Percentiles rank a stretch among this genome's conserved stretches.
These are phyloP conservation scores for Quercus tomentella DNA, from an alignment of 331 rosid genomes.

Conservation along the genomic window DNA sequence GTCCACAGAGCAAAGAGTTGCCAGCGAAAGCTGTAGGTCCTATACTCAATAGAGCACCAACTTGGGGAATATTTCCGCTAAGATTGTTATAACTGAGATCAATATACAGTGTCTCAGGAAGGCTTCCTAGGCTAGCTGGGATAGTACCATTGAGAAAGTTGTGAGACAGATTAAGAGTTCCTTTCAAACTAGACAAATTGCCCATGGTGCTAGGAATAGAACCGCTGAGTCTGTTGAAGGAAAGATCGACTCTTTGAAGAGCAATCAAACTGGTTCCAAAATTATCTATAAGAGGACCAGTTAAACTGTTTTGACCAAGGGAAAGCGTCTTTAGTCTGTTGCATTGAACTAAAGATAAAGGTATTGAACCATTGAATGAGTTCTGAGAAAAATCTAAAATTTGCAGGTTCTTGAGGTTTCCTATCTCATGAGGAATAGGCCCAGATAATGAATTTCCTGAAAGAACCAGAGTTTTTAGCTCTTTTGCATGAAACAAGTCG, in stretches of 20 bases:
- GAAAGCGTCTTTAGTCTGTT: background rate
- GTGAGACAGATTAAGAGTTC: background rate
- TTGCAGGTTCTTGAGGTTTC: background rate
- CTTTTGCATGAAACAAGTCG: background rate
- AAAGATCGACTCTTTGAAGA: background rate
- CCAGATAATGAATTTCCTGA: background rate
- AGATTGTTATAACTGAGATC: slow-evolving; percentile 10
- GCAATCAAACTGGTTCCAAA: background rate
- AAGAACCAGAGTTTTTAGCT: background rate
- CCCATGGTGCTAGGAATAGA: background rate
- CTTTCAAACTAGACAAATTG: background rate
- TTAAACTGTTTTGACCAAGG: background rate
- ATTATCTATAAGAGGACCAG: background rate
- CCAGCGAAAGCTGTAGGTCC: slow-evolving; percentile 7
- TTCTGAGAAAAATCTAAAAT: background rate
- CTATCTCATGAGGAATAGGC: background rate
- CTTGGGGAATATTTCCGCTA: background rate
- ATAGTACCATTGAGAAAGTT: background rate
- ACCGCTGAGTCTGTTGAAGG: background rate
- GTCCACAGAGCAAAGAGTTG: background rate
- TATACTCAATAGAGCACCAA: background rate
- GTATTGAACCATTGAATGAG: background rate
- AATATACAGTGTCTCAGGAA: background rate
- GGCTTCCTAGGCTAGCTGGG: background rate
- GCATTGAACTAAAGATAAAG: background rate